Percentiles rank a stretch among this genome's conserved stretches.
phyloP scores from a whole-genome alignment of 768 basidiomycete genomes.

The Mycena kentingensis region DNA sequence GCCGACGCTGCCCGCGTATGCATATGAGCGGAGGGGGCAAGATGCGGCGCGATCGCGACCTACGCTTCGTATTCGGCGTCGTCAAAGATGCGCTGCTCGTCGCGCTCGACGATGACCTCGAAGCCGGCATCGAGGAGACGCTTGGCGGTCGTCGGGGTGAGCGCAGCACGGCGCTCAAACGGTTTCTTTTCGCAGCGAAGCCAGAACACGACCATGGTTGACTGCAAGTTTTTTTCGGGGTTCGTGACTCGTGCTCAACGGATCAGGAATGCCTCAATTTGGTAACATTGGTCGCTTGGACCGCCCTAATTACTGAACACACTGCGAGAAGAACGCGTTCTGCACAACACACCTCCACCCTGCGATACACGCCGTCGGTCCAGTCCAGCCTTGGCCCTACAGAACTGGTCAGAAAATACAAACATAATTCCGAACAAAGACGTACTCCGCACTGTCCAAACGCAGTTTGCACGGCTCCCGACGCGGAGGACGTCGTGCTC shows the following conservation, averaged over 20 bases:
- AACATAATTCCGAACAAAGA: not conserved
- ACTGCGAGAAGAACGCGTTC: conserved; percentile 15
- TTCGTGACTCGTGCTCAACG: not conserved
- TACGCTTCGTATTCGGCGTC: conserved; percentile 92
- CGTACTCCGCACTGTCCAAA: conserved; percentile 22
- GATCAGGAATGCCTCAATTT: not conserved
- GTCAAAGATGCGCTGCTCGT: conserved; percentile 91
- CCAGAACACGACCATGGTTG: conserved; percentile 69
- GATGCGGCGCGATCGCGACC: conserved; percentile 33
- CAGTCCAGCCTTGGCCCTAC: conserved; percentile 13
- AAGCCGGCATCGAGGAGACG: conserved; percentile 88
- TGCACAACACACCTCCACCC: conserved; percentile 10
- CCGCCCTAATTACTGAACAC: conserved; percentile 9
- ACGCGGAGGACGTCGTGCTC: conserved; percentile 9
- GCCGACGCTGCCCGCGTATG: conserved; percentile 83
- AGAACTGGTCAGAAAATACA: not conserved
- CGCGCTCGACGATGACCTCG: conserved; percentile 88
- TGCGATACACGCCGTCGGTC: conserved; percentile 10
- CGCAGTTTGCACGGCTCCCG: conserved; percentile 4
- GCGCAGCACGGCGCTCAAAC: conserved; percentile 89
- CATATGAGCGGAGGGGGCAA: conserved; percentile 5
- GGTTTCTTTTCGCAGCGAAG: conserved; percentile 96
- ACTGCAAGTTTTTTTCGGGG: conserved; percentile 4
- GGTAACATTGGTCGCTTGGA: not conserved
- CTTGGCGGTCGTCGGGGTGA: conserved; percentile 91